Evolutionary conservation across 83 land plant species (phyloP).

Genomic region (Thuja plicata): DNA sequence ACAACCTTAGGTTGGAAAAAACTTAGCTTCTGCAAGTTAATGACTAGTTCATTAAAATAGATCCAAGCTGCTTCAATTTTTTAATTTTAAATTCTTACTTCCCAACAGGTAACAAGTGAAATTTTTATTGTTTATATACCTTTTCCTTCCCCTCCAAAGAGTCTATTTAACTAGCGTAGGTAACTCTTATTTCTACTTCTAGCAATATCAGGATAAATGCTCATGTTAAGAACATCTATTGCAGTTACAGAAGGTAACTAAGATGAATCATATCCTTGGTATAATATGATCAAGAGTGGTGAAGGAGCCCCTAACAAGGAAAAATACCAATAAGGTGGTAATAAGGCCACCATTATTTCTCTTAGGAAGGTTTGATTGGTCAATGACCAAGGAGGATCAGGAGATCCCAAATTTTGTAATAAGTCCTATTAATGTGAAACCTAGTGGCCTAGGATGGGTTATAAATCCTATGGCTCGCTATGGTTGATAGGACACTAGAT

Average conservation of each 20-base stretch:
- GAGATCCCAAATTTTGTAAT: too few relatives aligned
- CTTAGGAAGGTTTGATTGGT: too few relatives aligned
- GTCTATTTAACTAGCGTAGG: not conserved
- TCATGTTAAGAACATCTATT: not conserved
- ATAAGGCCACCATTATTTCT: too few relatives aligned
- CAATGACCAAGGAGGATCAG: too few relatives aligned
- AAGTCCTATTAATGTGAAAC: too few relatives aligned
- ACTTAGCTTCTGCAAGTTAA: not conserved
- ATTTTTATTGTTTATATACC: not conserved
- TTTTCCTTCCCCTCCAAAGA: not conserved
- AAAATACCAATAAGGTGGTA: too few relatives aligned
- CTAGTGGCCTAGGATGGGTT: too few relatives aligned
- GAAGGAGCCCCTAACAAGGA: too few relatives aligned
- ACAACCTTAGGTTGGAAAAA: not conserved
- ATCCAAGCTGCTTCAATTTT: not conserved
- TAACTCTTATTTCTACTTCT: not conserved
- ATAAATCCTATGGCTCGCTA: too few relatives aligned
- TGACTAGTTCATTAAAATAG: too few relatives aligned
- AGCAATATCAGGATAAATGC: not conserved
- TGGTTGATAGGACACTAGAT: too few relatives aligned
- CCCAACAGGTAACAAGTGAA: not conserved
- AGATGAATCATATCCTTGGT: not conserved
- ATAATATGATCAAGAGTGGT: not conserved
- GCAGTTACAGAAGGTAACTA: not conserved
- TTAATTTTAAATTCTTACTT: not conserved